Conservation (phyloP, 2,329 filamentous ascomycete genomes). For the Venturia oleaginea region DNA sequence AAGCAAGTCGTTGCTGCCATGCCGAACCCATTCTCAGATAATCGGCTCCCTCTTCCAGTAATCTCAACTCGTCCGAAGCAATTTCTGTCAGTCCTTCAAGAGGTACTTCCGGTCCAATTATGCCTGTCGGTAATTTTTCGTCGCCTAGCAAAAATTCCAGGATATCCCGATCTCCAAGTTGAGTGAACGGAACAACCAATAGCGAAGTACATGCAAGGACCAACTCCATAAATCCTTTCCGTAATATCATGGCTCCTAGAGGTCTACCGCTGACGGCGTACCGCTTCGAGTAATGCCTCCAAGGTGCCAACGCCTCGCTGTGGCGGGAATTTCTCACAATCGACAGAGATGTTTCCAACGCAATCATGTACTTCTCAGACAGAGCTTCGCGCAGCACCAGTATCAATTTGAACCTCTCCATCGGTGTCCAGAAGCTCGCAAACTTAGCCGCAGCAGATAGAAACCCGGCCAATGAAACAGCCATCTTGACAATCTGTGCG, state of each 20-base stretch:
- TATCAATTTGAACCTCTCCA: constrained; percentile 65
- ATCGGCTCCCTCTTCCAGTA: constrained; percentile 81
- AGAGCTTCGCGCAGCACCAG: constrained; percentile 63
- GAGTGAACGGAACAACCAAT: constrained; percentile 54
- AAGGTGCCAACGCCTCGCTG: constrained; percentile 64
- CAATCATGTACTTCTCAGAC: constrained; percentile 75
- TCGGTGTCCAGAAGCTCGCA: constrained; percentile 69
- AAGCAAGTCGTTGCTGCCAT: constrained; percentile 79
- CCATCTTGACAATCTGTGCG: constrained; percentile 62
- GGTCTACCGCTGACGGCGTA: constrained; percentile 74
- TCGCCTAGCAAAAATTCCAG: constrained; percentile 54
- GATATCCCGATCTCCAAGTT: constrained; percentile 53
- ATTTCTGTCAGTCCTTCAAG: constrained; percentile 57
- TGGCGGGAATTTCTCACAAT: constrained; percentile 73
- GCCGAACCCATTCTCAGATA: constrained; percentile 78
- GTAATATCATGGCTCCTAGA: constrained; percentile 81
- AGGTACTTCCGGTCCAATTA: constrained; percentile 18
- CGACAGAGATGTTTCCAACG: constrained; percentile 82
- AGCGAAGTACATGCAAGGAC: constrained; percentile 71
- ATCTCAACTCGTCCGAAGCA: constrained; percentile 72
- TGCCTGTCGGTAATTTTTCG: constrained; percentile 10
- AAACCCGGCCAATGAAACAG: constrained; percentile 83
- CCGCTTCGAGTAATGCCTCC: constrained; percentile 77
- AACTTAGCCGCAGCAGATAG: constrained; percentile 71
- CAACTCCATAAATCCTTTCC: constrained; percentile 79